Percentiles rank a stretch among this genome's conserved stretches.
Evolutionary conservation across 2,329 filamentous ascomycete genomes (phyloP).

Genomic region (Ophiostoma quercus): DNA sequence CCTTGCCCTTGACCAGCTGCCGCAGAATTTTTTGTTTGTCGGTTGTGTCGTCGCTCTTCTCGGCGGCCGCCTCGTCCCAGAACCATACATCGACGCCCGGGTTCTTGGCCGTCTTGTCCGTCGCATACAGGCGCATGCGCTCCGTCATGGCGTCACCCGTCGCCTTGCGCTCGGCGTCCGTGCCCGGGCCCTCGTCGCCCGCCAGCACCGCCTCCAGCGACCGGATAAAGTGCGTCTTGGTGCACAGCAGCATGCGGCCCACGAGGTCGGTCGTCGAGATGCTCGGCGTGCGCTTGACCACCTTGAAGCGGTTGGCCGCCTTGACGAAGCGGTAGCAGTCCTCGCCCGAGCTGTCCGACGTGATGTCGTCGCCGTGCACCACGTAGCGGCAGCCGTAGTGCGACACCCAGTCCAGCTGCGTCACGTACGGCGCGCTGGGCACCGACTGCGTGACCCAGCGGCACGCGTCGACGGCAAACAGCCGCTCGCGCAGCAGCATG

Average conservation of each 20-base stretch:
- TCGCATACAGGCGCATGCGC: constrained; percentile 79
- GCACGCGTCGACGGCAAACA: constrained; percentile 88
- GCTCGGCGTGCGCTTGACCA: constrained; percentile 91
- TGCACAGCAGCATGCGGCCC: constrained; percentile 93
- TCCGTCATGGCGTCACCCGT: constrained; percentile 66
- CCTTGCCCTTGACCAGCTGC: constrained; percentile 64
- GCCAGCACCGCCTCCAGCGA: constrained; percentile 64
- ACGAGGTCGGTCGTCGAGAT: constrained; percentile 99
- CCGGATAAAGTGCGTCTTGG: constrained; percentile 87
- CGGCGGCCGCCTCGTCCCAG: constrained; percentile 48
- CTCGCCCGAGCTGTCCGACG: constrained; percentile 78
- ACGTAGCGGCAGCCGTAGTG: constrained; percentile 91
- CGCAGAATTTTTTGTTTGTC: constrained; percentile 25
- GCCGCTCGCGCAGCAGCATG: constrained; percentile 85
- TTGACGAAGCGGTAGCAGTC: constrained; percentile 99
- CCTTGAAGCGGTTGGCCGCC: constrained; percentile 85
- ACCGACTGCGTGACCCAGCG: constrained; percentile 87
- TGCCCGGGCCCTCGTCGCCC: constrained; percentile 68
- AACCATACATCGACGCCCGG: constrained; percentile 82
- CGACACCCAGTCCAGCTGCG: constrained; percentile 84
- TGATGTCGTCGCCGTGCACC: constrained; percentile 36
- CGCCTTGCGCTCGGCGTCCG: constrained; percentile 57
- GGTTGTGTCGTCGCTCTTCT: background rate
- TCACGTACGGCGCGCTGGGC: constrained; percentile 87
- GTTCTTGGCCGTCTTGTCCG: constrained; percentile 71